Evolutionary conservation across 306 rosid species (phyloP).

Genomic region (Castanea mollissima): DNA sequence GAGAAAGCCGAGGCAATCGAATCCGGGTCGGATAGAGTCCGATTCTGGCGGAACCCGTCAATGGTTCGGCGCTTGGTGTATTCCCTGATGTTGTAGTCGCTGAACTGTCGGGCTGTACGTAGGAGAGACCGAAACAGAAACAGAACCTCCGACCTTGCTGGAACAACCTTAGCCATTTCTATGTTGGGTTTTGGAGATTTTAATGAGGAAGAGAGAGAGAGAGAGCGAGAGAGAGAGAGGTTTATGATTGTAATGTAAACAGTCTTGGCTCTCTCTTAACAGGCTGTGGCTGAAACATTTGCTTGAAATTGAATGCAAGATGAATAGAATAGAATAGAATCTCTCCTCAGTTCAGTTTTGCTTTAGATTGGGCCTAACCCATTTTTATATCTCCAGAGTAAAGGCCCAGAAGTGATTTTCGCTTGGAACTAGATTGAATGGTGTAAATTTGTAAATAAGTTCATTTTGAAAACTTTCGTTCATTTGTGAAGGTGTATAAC

Average conservation of each 20-base stretch:
- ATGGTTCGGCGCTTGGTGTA: conserved; percentile 67
- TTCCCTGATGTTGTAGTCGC: conserved; percentile 77
- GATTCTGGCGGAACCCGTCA: conserved; percentile 60
- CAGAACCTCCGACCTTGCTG: conserved; percentile 41
- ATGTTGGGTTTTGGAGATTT: neutral
- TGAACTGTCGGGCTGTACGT: conserved; percentile 52
- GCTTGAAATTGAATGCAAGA: no score
- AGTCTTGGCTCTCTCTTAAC: no score
- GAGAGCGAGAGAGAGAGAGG: no score
- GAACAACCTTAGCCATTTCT: conserved; percentile 27
- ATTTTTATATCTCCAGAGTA: neutral
- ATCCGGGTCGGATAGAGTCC: conserved; percentile 44
- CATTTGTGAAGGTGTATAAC: no score
- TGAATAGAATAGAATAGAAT: no score
- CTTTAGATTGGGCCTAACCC: neutral
- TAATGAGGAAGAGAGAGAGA: neutral
- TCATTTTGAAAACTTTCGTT: no score
- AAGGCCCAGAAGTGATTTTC: no score
- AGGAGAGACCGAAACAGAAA: conserved; percentile 56
- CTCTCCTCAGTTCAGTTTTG: neutral
- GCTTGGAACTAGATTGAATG: no score
- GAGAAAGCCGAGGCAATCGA: conserved; percentile 40
- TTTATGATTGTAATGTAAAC: no score
- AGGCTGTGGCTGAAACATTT: no score
- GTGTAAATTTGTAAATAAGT: no score